Base-by-base conservation (phyloP, 495 filamentous ascomycete species). In the Poronia punctata region DNA sequence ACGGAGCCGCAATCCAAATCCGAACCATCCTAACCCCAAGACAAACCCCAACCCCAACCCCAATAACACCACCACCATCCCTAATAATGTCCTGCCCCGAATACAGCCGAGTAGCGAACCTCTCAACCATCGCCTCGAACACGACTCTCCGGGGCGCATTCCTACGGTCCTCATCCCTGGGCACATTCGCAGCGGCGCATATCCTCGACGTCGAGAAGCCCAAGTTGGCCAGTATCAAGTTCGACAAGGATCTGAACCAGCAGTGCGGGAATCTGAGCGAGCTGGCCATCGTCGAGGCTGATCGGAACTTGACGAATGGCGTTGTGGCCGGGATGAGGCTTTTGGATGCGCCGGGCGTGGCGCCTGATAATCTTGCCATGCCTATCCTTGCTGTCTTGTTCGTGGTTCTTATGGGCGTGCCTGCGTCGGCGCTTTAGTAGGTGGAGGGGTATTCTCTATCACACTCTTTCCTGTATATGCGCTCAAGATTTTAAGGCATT, bases 111-210 rank as follows among this genome's bases (percentile, higher is more conserved):
- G 53, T 54, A 0, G 53, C 53, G 0, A 56, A 54, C 50, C 24
- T 46, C 16, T 54, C 50, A 10, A 39, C 32, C 37, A 59, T 65
- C 38, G 54, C 51, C 17, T 7, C 27, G 10, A 64, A 60, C 51
- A 48, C 45, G 25, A 54, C 59, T 29, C 57, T 53, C 40, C 59
- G 61, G 16, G 38, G 41, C 28, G 50, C 54, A 20, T 64, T 54
- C 50, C 40, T 56, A 11, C 50, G 48, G n/a, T 36, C 48, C 12
- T 59, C 57, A 8, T 40, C 39, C 15, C 16, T 50, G 32, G 61
- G 61, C 40, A 56, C 56, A 26, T 44, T 54, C 20, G 17, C 40
- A 11, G 37, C 59, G 19, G 38, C 40, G 7, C 36, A 30, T 18
- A 59, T 62, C 46, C 47, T 64, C 15, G 48, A 61, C 27, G 34